Percentiles rank a stretch among this genome's conserved stretches.
phyloP scores from a whole-genome alignment of 345 rosid genomes.

The Melastoma malabathricum region DNA sequence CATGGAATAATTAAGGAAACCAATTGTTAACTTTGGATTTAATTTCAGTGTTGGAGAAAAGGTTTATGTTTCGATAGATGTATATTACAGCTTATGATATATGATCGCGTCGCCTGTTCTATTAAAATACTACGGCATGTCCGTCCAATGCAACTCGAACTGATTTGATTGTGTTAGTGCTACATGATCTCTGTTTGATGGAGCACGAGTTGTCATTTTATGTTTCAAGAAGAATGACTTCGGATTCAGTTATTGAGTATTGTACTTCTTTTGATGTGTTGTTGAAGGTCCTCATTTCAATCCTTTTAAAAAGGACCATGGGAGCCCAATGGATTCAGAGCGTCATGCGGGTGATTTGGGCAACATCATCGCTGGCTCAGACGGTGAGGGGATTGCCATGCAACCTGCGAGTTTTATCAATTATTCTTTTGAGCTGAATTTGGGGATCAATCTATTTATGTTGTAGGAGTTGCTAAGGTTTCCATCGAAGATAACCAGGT shows the following conservation, averaged over 20 bases:
- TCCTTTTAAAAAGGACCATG: constrained; percentile 73
- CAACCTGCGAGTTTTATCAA: no score
- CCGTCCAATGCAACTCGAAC: no score
- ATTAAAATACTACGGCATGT: no score
- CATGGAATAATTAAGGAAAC: no score
- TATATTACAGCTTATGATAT: no score
- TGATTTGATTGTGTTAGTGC: no score
- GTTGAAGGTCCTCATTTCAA: constrained; percentile 81
- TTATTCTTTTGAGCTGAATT: neutral
- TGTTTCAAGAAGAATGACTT: no score
- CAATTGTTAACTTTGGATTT: neutral
- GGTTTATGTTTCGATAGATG: no score
- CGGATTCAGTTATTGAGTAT: no score
- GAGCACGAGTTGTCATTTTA: neutral
- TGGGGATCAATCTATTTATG: neutral
- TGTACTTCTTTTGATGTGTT: no score
- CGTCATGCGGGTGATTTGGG: constrained; percentile 98
- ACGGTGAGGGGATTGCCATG: constrained; percentile 25
- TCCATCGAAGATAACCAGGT: constrained; percentile 60
- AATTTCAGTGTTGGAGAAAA: neutral
- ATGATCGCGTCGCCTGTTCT: no score
- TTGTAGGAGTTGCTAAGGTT: constrained; percentile 80
- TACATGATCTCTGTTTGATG: neutral
- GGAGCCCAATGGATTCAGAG: constrained; percentile 53
- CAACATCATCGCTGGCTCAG: constrained; percentile 59